Percentiles rank a stretch among this genome's conserved stretches.
Conservation (phyloP, 331 rosid genomes). For the Acacia concinna region DNA sequence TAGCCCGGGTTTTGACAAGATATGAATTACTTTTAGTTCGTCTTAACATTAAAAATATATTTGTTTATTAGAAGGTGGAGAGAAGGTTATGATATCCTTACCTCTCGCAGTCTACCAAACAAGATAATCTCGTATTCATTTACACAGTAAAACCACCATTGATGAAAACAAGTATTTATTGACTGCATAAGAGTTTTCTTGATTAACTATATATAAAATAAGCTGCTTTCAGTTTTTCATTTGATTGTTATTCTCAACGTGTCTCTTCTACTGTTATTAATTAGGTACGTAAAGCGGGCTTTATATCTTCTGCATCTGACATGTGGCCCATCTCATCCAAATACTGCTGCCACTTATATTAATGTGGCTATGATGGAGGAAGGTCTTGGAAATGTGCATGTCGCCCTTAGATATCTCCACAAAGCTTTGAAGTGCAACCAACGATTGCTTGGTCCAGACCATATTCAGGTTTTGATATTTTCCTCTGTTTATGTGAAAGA, state of each 20-base stretch:
- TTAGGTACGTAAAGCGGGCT: slow-evolving; percentile 97
- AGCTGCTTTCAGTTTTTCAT: slow-evolving; percentile 20
- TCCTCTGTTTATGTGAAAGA: slow-evolving; percentile 15
- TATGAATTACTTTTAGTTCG: not conserved
- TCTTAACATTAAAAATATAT: slow-evolving; percentile 4
- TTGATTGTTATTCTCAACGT: slow-evolving; percentile 22
- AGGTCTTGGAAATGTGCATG: slow-evolving; percentile 94
- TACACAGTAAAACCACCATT: not conserved
- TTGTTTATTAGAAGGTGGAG: slow-evolving; percentile 17
- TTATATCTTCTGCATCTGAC: slow-evolving; percentile 95
- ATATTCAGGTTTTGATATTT: slow-evolving; percentile 76
- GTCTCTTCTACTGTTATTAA: slow-evolving; percentile 32
- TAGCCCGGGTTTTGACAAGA: slow-evolving; percentile 4
- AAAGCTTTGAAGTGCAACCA: slow-evolving; percentile 98
- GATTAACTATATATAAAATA: not conserved
- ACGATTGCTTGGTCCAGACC: slow-evolving; percentile 90
- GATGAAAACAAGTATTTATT: slow-evolving; percentile 5
- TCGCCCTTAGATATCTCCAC: slow-evolving; percentile 98
- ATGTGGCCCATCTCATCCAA: slow-evolving; percentile 98
- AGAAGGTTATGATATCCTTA: slow-evolving; percentile 1
- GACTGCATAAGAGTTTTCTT: not conserved
- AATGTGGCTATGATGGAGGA: slow-evolving; percentile 99
- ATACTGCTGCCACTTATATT: slow-evolving; percentile 98
- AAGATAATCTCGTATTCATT: not conserved
- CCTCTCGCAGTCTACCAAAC: not conserved